Base-by-base conservation (phyloP, 805 yeast genomes). In the Starmerella vaccinii region DNA sequence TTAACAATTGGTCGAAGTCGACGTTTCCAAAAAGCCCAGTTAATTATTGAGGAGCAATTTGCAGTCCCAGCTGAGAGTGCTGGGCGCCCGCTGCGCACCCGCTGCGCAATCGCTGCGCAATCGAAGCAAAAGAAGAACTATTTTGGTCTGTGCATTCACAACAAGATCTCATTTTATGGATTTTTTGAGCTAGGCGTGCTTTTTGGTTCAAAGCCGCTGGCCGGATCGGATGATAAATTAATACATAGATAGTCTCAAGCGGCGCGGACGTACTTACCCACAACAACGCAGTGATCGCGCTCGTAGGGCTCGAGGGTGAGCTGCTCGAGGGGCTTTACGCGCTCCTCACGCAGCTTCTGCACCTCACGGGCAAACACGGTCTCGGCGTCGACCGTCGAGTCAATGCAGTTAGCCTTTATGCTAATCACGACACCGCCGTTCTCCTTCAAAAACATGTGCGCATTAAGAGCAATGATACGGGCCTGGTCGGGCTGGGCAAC, bases 401-500 rank as follows among this genome's bases (percentile, higher is more conserved):
- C 98, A 71, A 92, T 92, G 87, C 98, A 92, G 88, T 92, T 92
- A 65, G 98, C 98, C 81, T 92, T 92, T 74, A 92, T 92, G 65
- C 97, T 90, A 67, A 92, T 92, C 59, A 92, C 92, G 61, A 92
- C 98, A 69, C 95, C 95, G 74, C 98, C 98, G 73, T 83, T 88
- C 72, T 92, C 97, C 73, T 92, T 92, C 69, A 92, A 79, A 84
- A 92, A 92, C 79, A 90, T 77, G 73, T 92, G 98, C 52, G 97
- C 82, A 80, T 92, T 92, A 69, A 92, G 81, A 49, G 97, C 98
- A 70, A 92, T 90, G 69, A 92, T 92, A 84, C 98, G 94, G 63
- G 98, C 98, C 77, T 92, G 98, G 75, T 92, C 98, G 40, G 98
- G 98, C 77, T 92, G 98, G 60, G 98, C 98, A 69, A 92, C 98